Base-by-base conservation (phyloP, 106 monocot species). In the Xerophyta viscosa region DNA sequence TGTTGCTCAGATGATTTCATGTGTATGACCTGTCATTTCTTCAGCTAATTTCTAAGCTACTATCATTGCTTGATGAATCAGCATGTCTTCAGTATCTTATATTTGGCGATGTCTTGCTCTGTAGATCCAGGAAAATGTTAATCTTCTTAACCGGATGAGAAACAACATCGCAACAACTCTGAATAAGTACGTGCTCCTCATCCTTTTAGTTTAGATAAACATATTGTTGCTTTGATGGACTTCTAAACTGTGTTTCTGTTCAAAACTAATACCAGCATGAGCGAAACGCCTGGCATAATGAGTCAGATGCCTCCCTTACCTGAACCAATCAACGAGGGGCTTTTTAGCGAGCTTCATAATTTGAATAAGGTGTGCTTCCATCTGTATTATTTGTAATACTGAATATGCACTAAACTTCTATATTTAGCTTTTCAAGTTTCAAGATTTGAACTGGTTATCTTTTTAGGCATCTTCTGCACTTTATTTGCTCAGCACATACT, bases 271-370 rank as follows among this genome's bases (percentile, higher is more conserved):
- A 28, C n/a, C 76, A 96, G 96, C 66, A 85, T 89, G 85, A 85
- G 73, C 37, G 65, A 73, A 61, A 77, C 60, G 58, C 96, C 78
- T 50, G 81, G 84, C 15, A 74, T 77, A 49, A 82, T 89, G 89
- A 57, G 81, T 20, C 74, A 61, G 52, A 85, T 96, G 96, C 78
- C 84, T 63, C 85, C 76, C 17, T 66, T 85, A 29, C 79, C 84
- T 6, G 53, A 76, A 20, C 24, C 66, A 48, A 45, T 79, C 21
- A 61, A 96, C 30, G 70, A 81, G 31, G 66, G 78, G 33, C 62
- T 81, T 43, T 68, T 80, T 56, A 70, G 55, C 58, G 56, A 41
- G 10, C 37, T 93, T 15, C 63, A 61, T 8, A 10, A 42, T 63
- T 31, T 54, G 20, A 49, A 17, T 58, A 78, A 75, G 71, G 84